These are phyloP conservation scores for Cyclotella choctawhatcheeana DNA, from an alignment of 108 stramenopile genomes.

Conservation along the genomic window DNA sequence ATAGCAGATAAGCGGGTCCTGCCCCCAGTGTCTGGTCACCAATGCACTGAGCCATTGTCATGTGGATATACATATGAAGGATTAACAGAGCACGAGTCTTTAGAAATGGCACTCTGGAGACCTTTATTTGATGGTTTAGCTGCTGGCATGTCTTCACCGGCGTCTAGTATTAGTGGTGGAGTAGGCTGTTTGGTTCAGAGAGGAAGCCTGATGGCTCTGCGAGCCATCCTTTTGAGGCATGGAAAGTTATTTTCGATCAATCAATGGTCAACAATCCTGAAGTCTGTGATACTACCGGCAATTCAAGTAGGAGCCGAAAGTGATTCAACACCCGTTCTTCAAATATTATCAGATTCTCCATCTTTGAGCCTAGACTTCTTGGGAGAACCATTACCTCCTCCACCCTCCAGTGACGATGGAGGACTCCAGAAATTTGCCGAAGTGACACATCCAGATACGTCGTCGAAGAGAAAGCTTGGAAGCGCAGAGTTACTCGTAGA, in stretches of 20 bases:
- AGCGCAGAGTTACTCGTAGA: constrained; percentile 82
- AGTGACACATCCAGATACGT: constrained; percentile 59
- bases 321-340: constrained; percentile 68
- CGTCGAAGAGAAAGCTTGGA: constrained; percentile 70
- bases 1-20: constrained; percentile 71
- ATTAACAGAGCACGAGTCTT: constrained; percentile 62
- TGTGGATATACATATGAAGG: constrained; percentile 78
- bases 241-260: constrained; percentile 64
- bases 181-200: constrained; percentile 86
- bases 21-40: constrained; percentile 64
- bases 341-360: constrained; percentile 84
- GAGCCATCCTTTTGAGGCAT: constrained; percentile 88
- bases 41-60: constrained; percentile 50
- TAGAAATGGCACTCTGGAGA: constrained; percentile 89
- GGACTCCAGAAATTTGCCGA: constrained; percentile 67
- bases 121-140: constrained; percentile 87
- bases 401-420: constrained; percentile 74
- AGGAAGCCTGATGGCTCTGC: constrained; percentile 78
- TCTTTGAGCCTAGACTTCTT: constrained; percentile 84
- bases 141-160: constrained; percentile 63
- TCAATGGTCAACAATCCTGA: constrained; percentile 69
- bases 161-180: constrained; percentile 65
- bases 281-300: constrained; percentile 70
- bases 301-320: constrained; percentile 69
- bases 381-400: constrained; percentile 64